Percentiles rank a stretch among this genome's conserved stretches.
Evolutionary conservation across 179 eudicot genomes (phyloP).

Genomic region (Nepenthes alata): DNA sequence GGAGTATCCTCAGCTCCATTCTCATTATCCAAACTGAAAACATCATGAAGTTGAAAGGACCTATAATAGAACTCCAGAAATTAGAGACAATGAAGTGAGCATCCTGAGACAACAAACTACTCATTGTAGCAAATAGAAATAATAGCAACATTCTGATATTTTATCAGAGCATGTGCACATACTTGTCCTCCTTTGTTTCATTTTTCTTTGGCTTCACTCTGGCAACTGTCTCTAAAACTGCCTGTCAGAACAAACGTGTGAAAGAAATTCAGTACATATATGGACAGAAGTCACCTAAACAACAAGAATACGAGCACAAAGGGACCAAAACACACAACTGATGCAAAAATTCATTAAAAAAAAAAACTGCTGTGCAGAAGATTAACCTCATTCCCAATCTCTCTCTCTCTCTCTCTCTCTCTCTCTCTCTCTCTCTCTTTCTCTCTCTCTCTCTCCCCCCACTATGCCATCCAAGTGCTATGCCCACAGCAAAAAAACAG

Average conservation of each 20-base stretch:
- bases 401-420: no score
- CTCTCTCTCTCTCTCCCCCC: no score
- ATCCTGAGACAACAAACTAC: neutral
- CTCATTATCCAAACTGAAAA: slow-evolving; percentile 86
- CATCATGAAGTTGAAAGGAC: slow-evolving; percentile 84
- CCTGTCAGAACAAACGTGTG: slow-evolving; percentile 33
- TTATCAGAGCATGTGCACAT: slow-evolving; percentile 22
- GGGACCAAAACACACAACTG: no score
- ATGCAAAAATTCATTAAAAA: no score
- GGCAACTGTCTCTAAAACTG: slow-evolving; percentile 99
- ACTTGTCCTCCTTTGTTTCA: slow-evolving; percentile 97
- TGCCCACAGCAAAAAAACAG: no score
- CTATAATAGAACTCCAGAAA: slow-evolving; percentile 23
- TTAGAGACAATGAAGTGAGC: neutral
- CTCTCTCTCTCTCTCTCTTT: no score
- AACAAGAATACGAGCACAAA: neutral
- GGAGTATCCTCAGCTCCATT: slow-evolving; percentile 86
- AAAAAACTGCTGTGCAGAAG: no score
- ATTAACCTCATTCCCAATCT: no score
- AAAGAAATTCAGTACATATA: neutral
- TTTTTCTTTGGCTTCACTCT: slow-evolving; percentile 86
- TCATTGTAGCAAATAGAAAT: neutral
- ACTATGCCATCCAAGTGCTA: no score
- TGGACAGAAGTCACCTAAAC: neutral
- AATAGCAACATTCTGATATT: neutral